Evolutionary conservation across 306 rosid genomes (phyloP), one percentile per base, ranked within the genome.

Genomic region (Vigna trinervia): DNA sequence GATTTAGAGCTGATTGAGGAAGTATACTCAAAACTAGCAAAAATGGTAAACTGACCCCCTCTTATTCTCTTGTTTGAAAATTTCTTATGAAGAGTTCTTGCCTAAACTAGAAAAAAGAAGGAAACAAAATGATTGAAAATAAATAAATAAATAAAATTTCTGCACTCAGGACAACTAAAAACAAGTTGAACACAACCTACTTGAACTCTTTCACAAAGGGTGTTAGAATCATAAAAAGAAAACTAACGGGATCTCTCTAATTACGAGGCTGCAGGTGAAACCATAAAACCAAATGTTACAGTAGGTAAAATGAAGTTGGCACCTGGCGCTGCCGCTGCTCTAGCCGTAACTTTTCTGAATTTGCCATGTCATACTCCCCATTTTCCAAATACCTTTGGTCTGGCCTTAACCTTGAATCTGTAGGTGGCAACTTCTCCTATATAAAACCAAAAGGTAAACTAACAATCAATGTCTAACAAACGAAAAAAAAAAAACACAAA

Each of bases 301-400:
- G 69, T 74, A 61, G 41, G 64, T 64, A 68, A 78, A 77, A 76
- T 30, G 56, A 51, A 57, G 43, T 14, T 64, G 32, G 50, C 81
- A 96, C 99, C 97, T 93, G 99, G 17, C 99, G 99, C 79, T 96
- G 99, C 71, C 96, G 88, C 87, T 96, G 98, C 86, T 96, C 99
- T 67, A 96, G 84, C 59, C 99, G 88, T 84, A 93, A 79, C 85
- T 96, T 96, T 74, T 96, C 99, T 7, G 87, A 80, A 81, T 96
- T 96, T 64, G 98, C 99, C 99, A 93, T 92, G 84, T 96, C 99
- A 70, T 89, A 96, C 85, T 91, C 97, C 78, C 99, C 99, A 74
- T 92, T 96, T 86, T 96, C 99, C 81, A 96, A 79, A 87, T 88
- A 91, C 83, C 99, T 86, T 76, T 96, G 99, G 85, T 96, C 99